phyloP scores from a whole-genome alignment of 2,329 filamentous ascomycete species.

The Tolypocladium endophyticum region DNA sequence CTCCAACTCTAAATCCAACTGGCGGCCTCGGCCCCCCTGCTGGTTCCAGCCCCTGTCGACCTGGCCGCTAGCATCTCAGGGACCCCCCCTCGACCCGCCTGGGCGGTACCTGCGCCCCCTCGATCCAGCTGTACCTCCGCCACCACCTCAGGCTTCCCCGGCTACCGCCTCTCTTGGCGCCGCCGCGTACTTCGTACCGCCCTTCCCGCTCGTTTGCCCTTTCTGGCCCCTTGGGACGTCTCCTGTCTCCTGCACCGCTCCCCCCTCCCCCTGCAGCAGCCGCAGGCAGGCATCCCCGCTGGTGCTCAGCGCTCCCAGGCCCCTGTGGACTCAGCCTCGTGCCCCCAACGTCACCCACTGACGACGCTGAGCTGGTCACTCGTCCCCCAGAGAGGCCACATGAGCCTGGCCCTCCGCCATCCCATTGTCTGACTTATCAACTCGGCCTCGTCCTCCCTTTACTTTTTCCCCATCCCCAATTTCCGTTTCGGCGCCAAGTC shows the following conservation, averaged over 20 bases:
- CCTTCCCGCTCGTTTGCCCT: background rate
- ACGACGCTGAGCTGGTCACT: conserved; percentile 20
- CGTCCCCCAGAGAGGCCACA: conserved; percentile 16
- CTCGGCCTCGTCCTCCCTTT: conserved; percentile 7
- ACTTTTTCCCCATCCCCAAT: background rate
- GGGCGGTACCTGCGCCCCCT: conserved; percentile 6
- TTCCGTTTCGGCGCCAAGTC: conserved; percentile 1
- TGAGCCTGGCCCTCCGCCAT: conserved; percentile 13
- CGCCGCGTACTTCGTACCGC: background rate
- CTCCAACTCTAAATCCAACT: conserved; percentile 8
- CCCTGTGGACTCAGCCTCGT: conserved; percentile 28
- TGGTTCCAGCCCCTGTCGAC: conserved; percentile 10
- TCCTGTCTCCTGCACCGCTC: background rate
- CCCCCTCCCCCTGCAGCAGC: background rate
- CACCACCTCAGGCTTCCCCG: background rate
- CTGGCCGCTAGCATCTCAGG: conserved; percentile 10
- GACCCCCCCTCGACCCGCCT: background rate
- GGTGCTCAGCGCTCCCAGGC: conserved; percentile 2
- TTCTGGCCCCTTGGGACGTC: background rate
- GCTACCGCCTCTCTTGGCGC: conserved; percentile 2
- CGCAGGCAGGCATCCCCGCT: conserved; percentile 2
- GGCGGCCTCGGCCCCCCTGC: conserved; percentile 2
- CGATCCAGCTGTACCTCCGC: conserved; percentile 2
- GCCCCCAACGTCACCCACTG: conserved; percentile 30
- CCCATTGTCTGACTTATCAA: conserved; percentile 9